phyloP scores from a whole-genome alignment of 192 early-diverging fungal species.

The Funneliformis mosseae region DNA sequence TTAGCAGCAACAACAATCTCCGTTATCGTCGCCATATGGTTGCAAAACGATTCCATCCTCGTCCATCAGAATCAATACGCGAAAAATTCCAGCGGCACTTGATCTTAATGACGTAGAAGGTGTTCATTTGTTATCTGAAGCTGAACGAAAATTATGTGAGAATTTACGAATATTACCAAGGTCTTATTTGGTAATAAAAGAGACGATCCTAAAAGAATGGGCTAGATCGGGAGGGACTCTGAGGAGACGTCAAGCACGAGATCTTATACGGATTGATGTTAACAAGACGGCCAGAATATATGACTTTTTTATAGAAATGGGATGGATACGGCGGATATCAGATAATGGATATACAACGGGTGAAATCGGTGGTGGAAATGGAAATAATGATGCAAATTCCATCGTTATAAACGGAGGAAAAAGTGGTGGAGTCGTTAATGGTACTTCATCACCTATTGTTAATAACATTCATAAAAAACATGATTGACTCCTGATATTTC shows the following conservation, averaged over 20 bases:
- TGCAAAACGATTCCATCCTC: conserved; percentile 27
- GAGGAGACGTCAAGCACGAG: conserved; percentile 74
- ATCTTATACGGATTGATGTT: conserved; percentile 91
- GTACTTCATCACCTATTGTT: not conserved
- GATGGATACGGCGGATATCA: conserved; percentile 75
- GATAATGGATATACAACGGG: not conserved
- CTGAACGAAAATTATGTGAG: conserved; percentile 83
- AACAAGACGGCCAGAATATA: conserved; percentile 86
- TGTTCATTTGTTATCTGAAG: conserved; percentile 76
- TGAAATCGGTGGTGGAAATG: not conserved
- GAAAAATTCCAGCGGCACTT: conserved; percentile 61
- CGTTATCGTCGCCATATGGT: conserved; percentile 37
- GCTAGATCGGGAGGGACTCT: conserved; percentile 68
- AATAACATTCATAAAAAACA: not conserved
- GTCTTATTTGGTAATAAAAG: conserved; percentile 93
- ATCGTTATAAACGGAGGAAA: not conserved
- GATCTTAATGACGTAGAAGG: conserved; percentile 85
- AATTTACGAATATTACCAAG: conserved; percentile 82
- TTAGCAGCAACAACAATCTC: not conserved
- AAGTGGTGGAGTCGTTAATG: not conserved
- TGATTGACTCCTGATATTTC: not conserved
- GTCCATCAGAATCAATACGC: conserved; percentile 26
- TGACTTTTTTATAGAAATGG: conserved; percentile 91
- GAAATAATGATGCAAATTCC: not conserved
- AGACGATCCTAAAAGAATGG: conserved; percentile 84